A percentile compares a stretch with the other conserved stretches of the same genome.
Conservation (phyloP, 345 rosid genomes). For the Corymbia maculata region DNA sequence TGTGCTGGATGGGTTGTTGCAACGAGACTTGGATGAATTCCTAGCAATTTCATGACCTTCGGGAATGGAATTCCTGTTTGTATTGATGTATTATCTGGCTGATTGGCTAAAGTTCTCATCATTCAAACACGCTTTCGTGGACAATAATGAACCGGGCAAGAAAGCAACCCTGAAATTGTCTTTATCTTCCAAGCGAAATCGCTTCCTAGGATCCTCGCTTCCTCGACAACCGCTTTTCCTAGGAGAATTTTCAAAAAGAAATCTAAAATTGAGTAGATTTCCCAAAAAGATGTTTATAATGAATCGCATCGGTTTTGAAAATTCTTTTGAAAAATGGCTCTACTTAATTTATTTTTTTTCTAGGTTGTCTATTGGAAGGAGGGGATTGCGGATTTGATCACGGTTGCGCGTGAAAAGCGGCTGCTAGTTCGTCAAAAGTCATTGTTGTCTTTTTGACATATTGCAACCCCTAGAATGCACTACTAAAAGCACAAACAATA, state of each 20-base stretch:
- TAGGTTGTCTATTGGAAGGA: neutral
- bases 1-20: neutral
- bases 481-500: neutral
- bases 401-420: neutral
- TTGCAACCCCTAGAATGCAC: neutral
- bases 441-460: neutral
- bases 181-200: neutral
- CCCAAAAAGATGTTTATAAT: fast-evolving
- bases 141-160: neutral
- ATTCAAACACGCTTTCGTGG: neutral
- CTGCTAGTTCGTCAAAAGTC: neutral
- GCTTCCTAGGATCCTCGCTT: neutral
- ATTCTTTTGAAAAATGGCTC: neutral
- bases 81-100: neutral
- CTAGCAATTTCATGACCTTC: neutral
- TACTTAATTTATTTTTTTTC: fast-evolving
- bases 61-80: neutral
- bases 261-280: neutral
- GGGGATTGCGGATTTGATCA: neutral
- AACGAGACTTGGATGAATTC: neutral
- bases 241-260: neutral
- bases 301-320: neutral
- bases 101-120: neutral
- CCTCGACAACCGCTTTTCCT: neutral
- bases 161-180: neutral